Percentiles rank a stretch among this genome's conserved stretches.
Conservation (phyloP, 192 early-diverging fungal species). For the Backusella westeae region DNA sequence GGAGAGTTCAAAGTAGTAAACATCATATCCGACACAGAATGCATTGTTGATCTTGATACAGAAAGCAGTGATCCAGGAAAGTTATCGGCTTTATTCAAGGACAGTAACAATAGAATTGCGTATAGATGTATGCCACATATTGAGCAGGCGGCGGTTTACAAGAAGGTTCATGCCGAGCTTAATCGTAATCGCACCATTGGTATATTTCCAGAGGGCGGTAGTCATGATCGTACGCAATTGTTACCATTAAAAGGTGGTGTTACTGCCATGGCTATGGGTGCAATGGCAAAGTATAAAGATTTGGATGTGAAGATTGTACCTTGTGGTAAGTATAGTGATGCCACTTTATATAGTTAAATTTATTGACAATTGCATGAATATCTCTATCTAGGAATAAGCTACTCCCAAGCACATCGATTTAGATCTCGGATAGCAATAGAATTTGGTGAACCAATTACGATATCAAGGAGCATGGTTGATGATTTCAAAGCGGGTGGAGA, state of each 20-base stretch:
- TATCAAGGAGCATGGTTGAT: constrained; percentile 74
- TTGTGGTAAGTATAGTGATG: constrained; percentile 37
- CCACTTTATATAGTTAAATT: not conserved
- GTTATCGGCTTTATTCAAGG: constrained; percentile 42
- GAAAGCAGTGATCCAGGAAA: constrained; percentile 59
- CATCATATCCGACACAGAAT: constrained; percentile 82
- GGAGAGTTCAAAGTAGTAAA: constrained; percentile 67
- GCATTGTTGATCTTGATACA: constrained; percentile 74
- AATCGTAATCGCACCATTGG: constrained; percentile 75
- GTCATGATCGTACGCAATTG: constrained; percentile 95
- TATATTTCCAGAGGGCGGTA: constrained; percentile 98
- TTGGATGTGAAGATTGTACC: constrained; percentile 94
- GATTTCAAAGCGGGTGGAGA: constrained; percentile 80
- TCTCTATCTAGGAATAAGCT: not conserved
- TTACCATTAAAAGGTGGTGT: constrained; percentile 92
- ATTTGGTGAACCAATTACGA: constrained; percentile 88
- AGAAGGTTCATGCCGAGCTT: constrained; percentile 74
- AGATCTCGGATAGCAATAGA: constrained; percentile 95
- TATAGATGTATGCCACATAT: constrained; percentile 80
- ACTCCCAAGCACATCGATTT: constrained; percentile 73
- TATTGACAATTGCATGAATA: not conserved
- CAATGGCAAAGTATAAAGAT: constrained; percentile 80
- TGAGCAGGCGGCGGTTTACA: constrained; percentile 87
- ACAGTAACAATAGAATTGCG: constrained; percentile 49
- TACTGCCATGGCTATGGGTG: constrained; percentile 84